Evolutionary conservation across 768 basidiomycete species (phyloP), one percentile per base, ranked within the genome.

Genomic region (Hericium rajendrae): DNA sequence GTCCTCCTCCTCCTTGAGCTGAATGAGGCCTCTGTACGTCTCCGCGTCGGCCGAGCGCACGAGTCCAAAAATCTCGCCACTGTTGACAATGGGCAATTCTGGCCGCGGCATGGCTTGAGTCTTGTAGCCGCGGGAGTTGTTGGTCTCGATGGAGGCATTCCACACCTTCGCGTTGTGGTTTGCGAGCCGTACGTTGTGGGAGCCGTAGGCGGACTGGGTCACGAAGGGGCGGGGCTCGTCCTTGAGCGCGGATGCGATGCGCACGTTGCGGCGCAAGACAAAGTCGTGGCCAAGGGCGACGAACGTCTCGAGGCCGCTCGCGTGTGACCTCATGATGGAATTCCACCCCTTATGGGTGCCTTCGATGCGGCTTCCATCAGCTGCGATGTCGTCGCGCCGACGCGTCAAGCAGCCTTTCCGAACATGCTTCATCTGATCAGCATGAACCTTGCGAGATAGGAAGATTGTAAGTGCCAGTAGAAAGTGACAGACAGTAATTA

Each of bases 271-370:
- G 2, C 59, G 61, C 5, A 65, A 59, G 2, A 69, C 61, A 39
- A 63, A 65, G 54, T 71, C 64, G 10, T 65, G 63, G 1, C 57
- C 16, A 0, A 70, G 64, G 0, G 53, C 41, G 1, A 39, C 16
- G 13, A 70, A 54, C n/a, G 60, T 55, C 6, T 50, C 59, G 0
- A 71, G 48, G 1, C 70, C 66, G 26, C 67, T 66, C 0, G 70
- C 60, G n/a, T 61, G 53, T 2, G 62, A 52, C 0, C 61, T 49
- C 51, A 64, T 60, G 0, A 70, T 26, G 1, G 52, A 38, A 39
- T 70, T 70, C 67, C 67, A 70, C 0, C 59, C 65, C 43, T 69
- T 70, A 50, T 70, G 69, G 2, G 56, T 63, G 1, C 65, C 67
- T 28, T 71, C 64, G 10, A 71, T 69, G 1, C 59, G 62, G 16